phyloP scores from a whole-genome alignment of 1,284 basidiomycete species.

The Cutaneotrichosporon dermatis region DNA sequence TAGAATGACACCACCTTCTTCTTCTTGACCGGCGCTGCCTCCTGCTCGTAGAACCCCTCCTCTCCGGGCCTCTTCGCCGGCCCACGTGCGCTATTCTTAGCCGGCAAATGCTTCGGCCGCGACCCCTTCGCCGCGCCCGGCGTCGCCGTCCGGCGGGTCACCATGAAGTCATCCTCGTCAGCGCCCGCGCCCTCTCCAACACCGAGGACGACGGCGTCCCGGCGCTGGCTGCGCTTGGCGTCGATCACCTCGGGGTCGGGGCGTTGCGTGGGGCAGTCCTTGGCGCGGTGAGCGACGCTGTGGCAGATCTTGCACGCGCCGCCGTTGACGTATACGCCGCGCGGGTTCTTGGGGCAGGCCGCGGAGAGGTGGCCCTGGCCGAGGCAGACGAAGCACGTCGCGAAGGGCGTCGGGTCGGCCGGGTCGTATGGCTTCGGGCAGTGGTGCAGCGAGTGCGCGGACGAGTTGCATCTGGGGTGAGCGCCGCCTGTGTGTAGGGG shows the following conservation, averaged over 20 bases:
- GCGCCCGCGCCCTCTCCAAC: slow-evolving; percentile 57
- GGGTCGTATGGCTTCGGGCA: slow-evolving; percentile 66
- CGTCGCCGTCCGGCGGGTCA: slow-evolving; percentile 41
- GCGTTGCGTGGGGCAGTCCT: slow-evolving; percentile 59
- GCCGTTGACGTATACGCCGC: slow-evolving; percentile 85
- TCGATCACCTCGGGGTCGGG: slow-evolving; percentile 3
- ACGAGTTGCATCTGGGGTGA: slow-evolving; percentile 69
- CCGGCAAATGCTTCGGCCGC: slow-evolving; percentile 25
- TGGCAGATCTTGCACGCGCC: slow-evolving; percentile 85
- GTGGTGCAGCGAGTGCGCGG: slow-evolving; percentile 67
- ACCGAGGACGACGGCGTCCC: slow-evolving; percentile 13
- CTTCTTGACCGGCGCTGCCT: slow-evolving; percentile 3
- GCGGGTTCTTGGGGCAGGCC: slow-evolving; percentile 73
- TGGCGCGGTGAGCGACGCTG: slow-evolving; percentile 77
- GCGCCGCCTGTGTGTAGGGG: too few relatives aligned
- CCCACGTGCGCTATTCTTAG: slow-evolving; percentile 37
- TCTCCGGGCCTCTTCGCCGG: slow-evolving; percentile 23
- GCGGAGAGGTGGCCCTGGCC: slow-evolving; percentile 75
- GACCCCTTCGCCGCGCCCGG: slow-evolving; percentile 3
- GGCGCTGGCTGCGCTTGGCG: not conserved
- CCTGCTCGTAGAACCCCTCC: slow-evolving; percentile 15
- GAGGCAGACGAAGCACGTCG: slow-evolving; percentile 86
- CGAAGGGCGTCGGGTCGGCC: slow-evolving; percentile 73
- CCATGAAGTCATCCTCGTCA: slow-evolving; percentile 91
- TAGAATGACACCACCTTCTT: slow-evolving; percentile 22